Evolutionary conservation across 2,329 filamentous ascomycete genomes (phyloP).

Genomic region (Talaromyces verruculosus): DNA sequence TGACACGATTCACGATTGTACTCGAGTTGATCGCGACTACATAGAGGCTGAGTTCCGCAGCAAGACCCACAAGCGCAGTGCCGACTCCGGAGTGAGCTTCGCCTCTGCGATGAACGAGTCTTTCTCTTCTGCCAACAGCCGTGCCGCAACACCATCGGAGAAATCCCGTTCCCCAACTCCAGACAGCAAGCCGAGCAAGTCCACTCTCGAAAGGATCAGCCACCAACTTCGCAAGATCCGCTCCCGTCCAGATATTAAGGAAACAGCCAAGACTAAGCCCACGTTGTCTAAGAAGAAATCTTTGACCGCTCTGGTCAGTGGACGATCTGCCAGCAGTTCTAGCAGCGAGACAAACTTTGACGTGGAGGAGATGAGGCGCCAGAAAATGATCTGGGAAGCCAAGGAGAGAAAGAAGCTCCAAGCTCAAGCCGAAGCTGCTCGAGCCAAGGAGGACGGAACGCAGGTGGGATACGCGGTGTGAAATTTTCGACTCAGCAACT

Average conservation of each 20-base stretch:
- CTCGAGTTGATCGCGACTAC: constrained; percentile 48
- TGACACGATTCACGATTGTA: constrained; percentile 62
- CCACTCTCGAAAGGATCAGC: constrained; percentile 57
- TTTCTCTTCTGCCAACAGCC: constrained; percentile 34
- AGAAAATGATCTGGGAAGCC: constrained; percentile 49
- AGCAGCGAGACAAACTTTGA: constrained; percentile 47
- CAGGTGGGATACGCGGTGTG: constrained; percentile 20
- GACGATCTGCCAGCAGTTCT: constrained; percentile 35
- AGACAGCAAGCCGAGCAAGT: constrained; percentile 25
- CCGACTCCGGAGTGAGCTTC: constrained; percentile 65
- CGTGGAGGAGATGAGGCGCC: constrained; percentile 50
- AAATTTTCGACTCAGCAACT: not conserved
- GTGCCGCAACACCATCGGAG: constrained; percentile 30
- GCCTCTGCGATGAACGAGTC: constrained; percentile 31
- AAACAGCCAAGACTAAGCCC: constrained; percentile 31
- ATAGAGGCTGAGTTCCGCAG: constrained; percentile 33
- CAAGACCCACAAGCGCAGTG: constrained; percentile 53
- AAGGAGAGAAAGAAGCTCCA: constrained; percentile 35
- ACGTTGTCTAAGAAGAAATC: constrained; percentile 52
- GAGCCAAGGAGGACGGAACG: not conserved
- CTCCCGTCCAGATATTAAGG: constrained; percentile 21
- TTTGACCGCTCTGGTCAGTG: constrained; percentile 53
- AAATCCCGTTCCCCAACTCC: constrained; percentile 45
- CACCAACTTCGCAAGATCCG: constrained; percentile 55
- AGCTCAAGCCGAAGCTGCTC: constrained; percentile 2